Conservation (phyloP, 208 protist genomes). For the Naegleria fowleri region DNA sequence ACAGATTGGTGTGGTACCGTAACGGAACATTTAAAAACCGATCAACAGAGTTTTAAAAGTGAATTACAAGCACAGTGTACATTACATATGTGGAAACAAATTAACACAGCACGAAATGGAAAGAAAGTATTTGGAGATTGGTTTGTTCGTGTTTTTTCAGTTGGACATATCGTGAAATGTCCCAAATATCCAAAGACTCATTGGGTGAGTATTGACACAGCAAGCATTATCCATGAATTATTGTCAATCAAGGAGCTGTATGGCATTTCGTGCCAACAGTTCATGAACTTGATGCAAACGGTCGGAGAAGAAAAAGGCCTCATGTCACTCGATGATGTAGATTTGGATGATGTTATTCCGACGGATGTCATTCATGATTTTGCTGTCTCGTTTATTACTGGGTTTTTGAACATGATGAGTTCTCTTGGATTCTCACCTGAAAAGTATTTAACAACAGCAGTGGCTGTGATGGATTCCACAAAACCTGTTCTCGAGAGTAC, state of each 20-base stretch:
- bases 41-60: neutral
- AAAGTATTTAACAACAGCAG: neutral
- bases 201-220: neutral
- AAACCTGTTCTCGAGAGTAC: neutral
- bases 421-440: neutral
- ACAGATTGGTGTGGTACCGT: neutral
- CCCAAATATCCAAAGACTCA: neutral
- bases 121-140: conserved; percentile 9
- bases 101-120: conserved; percentile 11
- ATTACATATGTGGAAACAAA: conserved; percentile 21
- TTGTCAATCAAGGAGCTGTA: conserved; percentile 18
- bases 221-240: neutral
- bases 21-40: neutral
- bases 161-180: neutral
- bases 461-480: neutral
- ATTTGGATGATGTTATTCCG: conserved; percentile 13
- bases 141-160: neutral
- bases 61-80: conserved; percentile 28
- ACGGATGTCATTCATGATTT: neutral
- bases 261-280: neutral
- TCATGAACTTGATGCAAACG: conserved; percentile 12
- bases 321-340: neutral
- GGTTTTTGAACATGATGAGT: conserved; percentile 25
- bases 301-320: conserved; percentile 5
- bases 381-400: neutral